These are phyloP conservation scores for Helotiales sp. DNA, from an alignment of 2,329 filamentous ascomycete species.

Conservation along the genomic window DNA sequence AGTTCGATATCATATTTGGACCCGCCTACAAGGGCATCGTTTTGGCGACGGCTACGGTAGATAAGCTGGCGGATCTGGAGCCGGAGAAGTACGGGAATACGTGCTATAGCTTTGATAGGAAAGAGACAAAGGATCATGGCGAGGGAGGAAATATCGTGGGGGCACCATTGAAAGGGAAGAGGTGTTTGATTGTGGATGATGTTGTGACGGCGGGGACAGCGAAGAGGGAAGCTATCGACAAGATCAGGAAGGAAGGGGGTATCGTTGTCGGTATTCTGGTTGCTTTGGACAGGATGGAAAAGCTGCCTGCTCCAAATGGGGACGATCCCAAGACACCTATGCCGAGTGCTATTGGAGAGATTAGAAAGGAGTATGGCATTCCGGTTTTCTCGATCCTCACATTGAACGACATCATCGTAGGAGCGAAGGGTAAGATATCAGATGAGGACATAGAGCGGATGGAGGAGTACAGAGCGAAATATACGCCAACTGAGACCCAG, in stretches of 20 bases:
- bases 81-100: conserved; percentile 63
- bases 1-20: conserved; percentile 86
- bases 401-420: conserved; percentile 78
- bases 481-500: conserved; percentile 61
- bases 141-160: conserved; percentile 94
- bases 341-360: conserved; percentile 81
- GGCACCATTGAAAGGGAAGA: conserved; percentile 79
- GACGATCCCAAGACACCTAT: conserved; percentile 53
- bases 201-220: conserved; percentile 96
- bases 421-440: conserved; percentile 61
- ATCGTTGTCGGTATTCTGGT: conserved; percentile 85
- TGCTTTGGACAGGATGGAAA: conserved; percentile 84
- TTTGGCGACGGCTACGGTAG: conserved; percentile 74
- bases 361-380: conserved; percentile 79
- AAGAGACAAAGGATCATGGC: conserved; percentile 94
- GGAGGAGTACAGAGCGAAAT: conserved; percentile 71
- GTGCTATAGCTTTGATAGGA: conserved; percentile 91
- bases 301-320: conserved; percentile 62
- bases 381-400: conserved; percentile 83
- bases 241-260: conserved; percentile 84
- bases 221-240: conserved; percentile 86
- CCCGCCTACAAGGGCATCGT: conserved; percentile 95
- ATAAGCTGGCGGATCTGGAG: conserved; percentile 73
- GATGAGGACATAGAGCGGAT: conserved; percentile 64
- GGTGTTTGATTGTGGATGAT: conserved; percentile 89